Evolutionary conservation across 306 rosid genomes (phyloP), one percentile per base, ranked within the genome.

Genomic region (barrel medic (Medicago truncatula)): DNA sequence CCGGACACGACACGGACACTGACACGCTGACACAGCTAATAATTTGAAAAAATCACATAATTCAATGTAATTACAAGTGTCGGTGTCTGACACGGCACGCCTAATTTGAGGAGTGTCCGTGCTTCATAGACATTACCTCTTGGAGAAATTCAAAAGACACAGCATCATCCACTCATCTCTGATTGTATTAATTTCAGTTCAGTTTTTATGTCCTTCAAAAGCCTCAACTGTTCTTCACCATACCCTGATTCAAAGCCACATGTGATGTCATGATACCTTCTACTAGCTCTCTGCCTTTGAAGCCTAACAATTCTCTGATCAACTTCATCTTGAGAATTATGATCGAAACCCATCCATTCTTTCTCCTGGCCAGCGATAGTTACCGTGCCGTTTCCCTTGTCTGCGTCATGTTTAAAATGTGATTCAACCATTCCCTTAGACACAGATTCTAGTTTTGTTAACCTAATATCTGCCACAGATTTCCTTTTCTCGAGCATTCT

Each of bases 81-180:
- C n/a, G n/a, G n/a, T n/a, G n/a, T n/a, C n/a, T n/a, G n/a, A n/a
- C n/a, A n/a, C n/a, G n/a, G n/a, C n/a, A n/a, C n/a, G n/a, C n/a
- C n/a, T n/a, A n/a, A n/a, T n/a, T n/a, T n/a, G n/a, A n/a, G n/a
- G n/a, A n/a, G n/a, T n/a, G n/a, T n/a, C n/a, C n/a, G n/a, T n/a
- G n/a, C n/a, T n/a, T n/a, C n/a, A n/a, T n/a, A n/a, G n/a, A 70
- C 46, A 76, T 57, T 78, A 88, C 99, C 97, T 96, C 97, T 74
- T 82, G 80, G 66, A 96, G 80, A 71, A 68, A 43, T 49, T 52
- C 78, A 41, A 86, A 68, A 59, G 85, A n/a, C 16, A 59, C 23
- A 39, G 10, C 66, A 21, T 87, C 86, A 21, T 85, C 88, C 23
- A 60, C 72, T 69, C 72, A 87, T 84, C 76, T 92, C 97, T 47